Evolutionary conservation across 441 rosid genomes (phyloP), one percentile per base, ranked within the genome.

Genomic region (Euphorbia celastroides): DNA sequence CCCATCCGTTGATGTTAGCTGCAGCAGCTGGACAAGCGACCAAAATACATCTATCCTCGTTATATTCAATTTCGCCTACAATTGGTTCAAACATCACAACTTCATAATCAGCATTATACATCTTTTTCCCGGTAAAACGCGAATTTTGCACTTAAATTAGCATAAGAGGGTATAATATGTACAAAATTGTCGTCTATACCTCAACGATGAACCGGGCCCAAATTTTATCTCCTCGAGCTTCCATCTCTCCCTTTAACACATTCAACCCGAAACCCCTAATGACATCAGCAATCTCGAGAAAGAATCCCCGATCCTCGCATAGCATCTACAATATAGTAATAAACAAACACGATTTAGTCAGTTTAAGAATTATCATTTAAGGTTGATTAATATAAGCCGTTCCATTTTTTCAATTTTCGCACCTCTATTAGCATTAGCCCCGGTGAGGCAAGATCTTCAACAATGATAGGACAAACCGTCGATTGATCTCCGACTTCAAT

Each of bases 371-470:
- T 34, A 13, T 44, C 56, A 34, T 41, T n/a, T 23, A 41, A 57
- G 66, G n/a, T 30, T 26, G 58, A 16, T 30, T 26, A 55, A 16
- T 30, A 10, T 28, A 8, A 25, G 6, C 20, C 19, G 27, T 25
- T 32, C 66, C 7, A 28, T 30, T 30, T 52, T 23, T 36, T 26
- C 30, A 27, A 32, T 25, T 64, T 60, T 11, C 60, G 10, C 76
- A 89, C 96, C 93, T 94, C 97, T 62, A 94, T 86, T 71, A 85
- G 88, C 92, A 94, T 88, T 72, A 85, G 85, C 34, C 94, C 98
- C 4, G 88, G 83, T 6, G 78, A 65, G 44, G 67, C 78, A 63
- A 94, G 76, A 36, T 94, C 98, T 82, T 94, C 92, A 17, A 94
- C 95, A 36, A 88, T 76, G 68, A 94, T 82, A 17, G 99, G 99